phyloP scores from a whole-genome alignment of 2,329 filamentous ascomycete species.

The Macrophomina phaseolina region DNA sequence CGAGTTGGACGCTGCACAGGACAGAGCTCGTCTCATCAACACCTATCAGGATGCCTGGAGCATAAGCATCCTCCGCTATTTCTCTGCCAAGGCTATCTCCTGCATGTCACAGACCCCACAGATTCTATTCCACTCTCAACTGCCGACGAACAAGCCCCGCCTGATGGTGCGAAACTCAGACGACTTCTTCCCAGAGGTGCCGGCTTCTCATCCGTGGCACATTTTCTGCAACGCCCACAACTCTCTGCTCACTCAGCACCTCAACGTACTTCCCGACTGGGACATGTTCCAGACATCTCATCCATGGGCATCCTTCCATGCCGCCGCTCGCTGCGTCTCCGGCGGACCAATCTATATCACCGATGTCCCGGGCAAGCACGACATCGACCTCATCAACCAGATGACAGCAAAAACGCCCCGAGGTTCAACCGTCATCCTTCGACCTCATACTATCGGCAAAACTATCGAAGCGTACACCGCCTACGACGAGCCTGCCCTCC shows the following conservation, averaged over 20 bases:
- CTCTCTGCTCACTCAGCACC: conserved; percentile 76
- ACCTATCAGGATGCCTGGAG: conserved; percentile 88
- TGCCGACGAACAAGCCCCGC: conserved; percentile 75
- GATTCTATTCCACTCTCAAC: conserved; percentile 81
- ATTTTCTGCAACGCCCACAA: conserved; percentile 95
- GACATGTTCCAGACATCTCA: conserved; percentile 75
- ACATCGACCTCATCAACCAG: conserved; percentile 74
- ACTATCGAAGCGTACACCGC: conserved; percentile 74
- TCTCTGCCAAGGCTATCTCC: conserved; percentile 78
- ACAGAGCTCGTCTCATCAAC: conserved; percentile 73
- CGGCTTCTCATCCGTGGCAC: conserved; percentile 88
- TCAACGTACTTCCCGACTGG: conserved; percentile 88
- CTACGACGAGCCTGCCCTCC: conserved; percentile 73
- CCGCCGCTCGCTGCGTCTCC: conserved; percentile 84
- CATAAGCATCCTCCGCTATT: conserved; percentile 76
- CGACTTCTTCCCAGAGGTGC: conserved; percentile 87
- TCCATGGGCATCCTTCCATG: conserved; percentile 81
- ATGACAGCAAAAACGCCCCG: conserved; percentile 78
- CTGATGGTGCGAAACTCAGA: conserved; percentile 84
- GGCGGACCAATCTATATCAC: conserved; percentile 96
- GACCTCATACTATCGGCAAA: conserved; percentile 76
- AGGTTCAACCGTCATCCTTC: conserved; percentile 75
- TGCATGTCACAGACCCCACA: conserved; percentile 95
- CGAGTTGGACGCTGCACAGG: conserved; percentile 69
- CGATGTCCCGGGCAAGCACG: conserved; percentile 82